Base-by-base conservation (phyloP, 768 basidiomycete species). In the Mycena venus region DNA sequence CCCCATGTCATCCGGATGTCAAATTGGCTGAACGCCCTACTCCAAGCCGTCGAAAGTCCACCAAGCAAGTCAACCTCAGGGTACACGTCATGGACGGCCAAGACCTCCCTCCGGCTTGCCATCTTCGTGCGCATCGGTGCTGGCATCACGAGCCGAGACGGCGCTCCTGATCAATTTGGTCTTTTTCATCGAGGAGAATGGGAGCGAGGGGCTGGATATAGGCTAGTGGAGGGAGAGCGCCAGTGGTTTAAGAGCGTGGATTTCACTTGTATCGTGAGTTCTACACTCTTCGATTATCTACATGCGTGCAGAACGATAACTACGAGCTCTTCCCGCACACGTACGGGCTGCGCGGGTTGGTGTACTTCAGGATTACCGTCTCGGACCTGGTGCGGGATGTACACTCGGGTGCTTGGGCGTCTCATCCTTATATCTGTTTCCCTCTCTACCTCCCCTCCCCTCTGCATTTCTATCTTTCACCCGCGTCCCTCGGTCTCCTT, bases 151-250 rank as follows among this genome's bases (percentile, higher is more conserved):
- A n/a, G n/a, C n/a, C n/a, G n/a, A n/a, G n/a, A 97, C 98, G 3
- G 87, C 91, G 44, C 89, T 98, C 23, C 97, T 97, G 1, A 95
- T 99, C 29, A 98, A 99, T 82, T 84, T 99, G 68, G 91, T 91
- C 75, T 93, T 95, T 86, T 96, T 94, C 87, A 99, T 98, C 97
- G 97, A 99, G 82, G 97, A 99, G 86, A 93, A 90, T 75, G 97
- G 97, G 7, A 95, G 94, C 49, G 95, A 95, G 77, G 96, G 97
- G 2, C 88, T 99, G 15, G 97, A 98, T 78, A 94, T n/a, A 95
- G 38, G n/a, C 90, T 98, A 53, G 95, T 99, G 88, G 72, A 86
- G 87, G 59, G 97, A 98, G 86, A 73, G 66, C 34, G 78, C 75
- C 42, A 90, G 91, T 98, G 92, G 89, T n/a, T 97, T 98, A 89